Conservation (phyloP, 352 stramenopile species). For the Globisporangium irregulare region DNA sequence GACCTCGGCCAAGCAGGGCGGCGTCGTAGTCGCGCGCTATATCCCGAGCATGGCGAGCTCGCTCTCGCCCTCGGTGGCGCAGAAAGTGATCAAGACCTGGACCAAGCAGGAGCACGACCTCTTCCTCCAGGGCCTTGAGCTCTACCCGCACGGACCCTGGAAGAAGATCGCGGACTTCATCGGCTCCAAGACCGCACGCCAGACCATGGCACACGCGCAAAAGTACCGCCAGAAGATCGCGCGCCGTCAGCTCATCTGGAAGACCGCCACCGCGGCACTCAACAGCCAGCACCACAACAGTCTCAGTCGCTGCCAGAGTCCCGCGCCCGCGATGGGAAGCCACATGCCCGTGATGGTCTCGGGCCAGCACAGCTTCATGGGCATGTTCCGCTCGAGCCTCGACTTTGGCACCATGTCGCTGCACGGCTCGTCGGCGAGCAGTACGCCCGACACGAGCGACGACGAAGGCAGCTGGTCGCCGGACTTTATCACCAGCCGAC, state of each 20-base stretch:
- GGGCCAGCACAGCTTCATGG: slow-evolving; percentile 12
- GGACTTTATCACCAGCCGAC: background rate
- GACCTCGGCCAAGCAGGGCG: slow-evolving; percentile 25
- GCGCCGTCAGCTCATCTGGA: slow-evolving; percentile 25
- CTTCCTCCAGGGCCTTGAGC: slow-evolving; percentile 27
- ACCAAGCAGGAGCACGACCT: slow-evolving; percentile 26
- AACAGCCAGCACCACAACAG: slow-evolving; percentile 4
- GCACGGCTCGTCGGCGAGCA: slow-evolving; percentile 8
- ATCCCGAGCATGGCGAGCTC: slow-evolving; percentile 17
- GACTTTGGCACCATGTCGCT: slow-evolving; percentile 12
- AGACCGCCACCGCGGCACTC: slow-evolving; percentile 7
- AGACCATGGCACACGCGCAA: slow-evolving; percentile 30
- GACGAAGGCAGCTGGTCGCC: slow-evolving; percentile 16
- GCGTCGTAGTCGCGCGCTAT: slow-evolving; percentile 30
- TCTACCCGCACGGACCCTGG: slow-evolving; percentile 25
- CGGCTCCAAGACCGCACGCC: slow-evolving; percentile 23
- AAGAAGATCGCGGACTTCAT: slow-evolving; percentile 26
- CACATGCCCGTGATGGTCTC: background rate
- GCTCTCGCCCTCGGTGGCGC: slow-evolving; percentile 18
- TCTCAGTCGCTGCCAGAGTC: background rate
- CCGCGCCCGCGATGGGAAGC: slow-evolving; percentile 23
- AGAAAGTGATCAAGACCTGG: slow-evolving; percentile 27
- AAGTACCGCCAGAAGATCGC: slow-evolving; percentile 34
- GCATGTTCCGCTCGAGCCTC: slow-evolving; percentile 8
- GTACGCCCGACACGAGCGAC: slow-evolving; percentile 20